Base-by-base conservation (phyloP, 2,329 filamentous ascomycete species). In the Epichloe glyceriae region DNA sequence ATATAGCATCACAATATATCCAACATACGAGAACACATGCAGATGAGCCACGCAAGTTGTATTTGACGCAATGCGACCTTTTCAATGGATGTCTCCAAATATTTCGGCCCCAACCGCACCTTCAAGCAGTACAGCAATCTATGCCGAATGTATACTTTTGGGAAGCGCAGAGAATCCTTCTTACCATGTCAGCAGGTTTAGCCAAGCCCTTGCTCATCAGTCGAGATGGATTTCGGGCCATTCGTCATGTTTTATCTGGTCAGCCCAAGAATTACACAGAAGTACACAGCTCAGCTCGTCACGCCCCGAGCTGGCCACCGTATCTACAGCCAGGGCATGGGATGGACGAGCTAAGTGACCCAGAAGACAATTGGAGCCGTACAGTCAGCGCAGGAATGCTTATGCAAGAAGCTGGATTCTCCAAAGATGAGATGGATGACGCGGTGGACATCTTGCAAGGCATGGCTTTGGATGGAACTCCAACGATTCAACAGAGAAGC, bases 291-390 rank as follows among this genome's bases (percentile, higher is more conserved):
- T 70, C 74, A 2, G 56, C 63, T 19, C 72, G 76, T 30, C 71
- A 79, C 50, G 66, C 68, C 2, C 68, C 72, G 47, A 71, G 70
- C 2, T 83, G 80, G 80, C 80, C 80, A 10, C 80, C 80, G 0
- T 83, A 80, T 62, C 66, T 78, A 50, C 67, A 71, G 38, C 70
- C 74, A 11, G 72, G 75, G 52, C 76, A 83, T 57, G 80, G 79
- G 1, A 74, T 78, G 54, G 80, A 84, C 59, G 79, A 80, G 55
- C 69, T 66, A 47, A 69, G 71, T 47, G 68, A 70, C 5, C 67
- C 66, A 1, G 70, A 76, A 43, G 75, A 80, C 26, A 75, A 76
- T 52, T 67, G 73, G 55, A 79, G 77, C 51, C 70, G 79, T 49
- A 72, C 73, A 40, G 69, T 76, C 8, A 70, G 68, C 52, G 78